A percentile compares a stretch with the other conserved stretches of the same genome.
Conservation (phyloP, 2,329 filamentous ascomycete genomes). For the Penicillium sp. region DNA sequence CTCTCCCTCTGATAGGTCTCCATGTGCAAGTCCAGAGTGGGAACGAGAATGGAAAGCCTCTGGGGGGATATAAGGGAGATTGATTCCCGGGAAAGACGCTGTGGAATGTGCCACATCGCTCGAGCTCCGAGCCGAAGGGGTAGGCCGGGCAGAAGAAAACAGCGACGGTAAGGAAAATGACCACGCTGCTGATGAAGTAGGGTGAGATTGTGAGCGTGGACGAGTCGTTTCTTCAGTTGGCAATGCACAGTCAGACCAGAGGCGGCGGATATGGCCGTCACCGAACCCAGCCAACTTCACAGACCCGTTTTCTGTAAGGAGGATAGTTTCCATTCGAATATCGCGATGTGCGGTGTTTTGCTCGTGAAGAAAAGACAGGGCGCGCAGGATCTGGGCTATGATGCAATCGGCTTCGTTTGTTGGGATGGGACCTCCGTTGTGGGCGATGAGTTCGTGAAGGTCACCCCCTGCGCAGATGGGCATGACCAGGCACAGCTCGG, state of each 20-base stretch:
- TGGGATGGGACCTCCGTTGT: slow-evolving; percentile 71
- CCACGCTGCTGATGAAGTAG: slow-evolving; percentile 3
- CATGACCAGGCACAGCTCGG: slow-evolving; percentile 30
- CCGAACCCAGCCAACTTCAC: slow-evolving; percentile 95
- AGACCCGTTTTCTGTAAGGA: slow-evolving; percentile 75
- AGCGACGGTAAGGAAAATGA: slow-evolving; percentile 13
- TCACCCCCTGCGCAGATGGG: slow-evolving; percentile 73
- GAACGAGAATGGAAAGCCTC: slow-evolving; percentile 12
- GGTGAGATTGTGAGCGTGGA: slow-evolving; percentile 4
- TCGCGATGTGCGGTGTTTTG: slow-evolving; percentile 88
- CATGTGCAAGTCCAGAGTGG: neutral
- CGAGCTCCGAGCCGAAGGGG: neutral
- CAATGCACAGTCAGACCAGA: slow-evolving; percentile 38
- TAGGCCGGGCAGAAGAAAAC: slow-evolving; percentile 1
- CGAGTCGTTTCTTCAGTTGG: neutral
- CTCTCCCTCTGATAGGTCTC: neutral
- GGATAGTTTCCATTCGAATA: slow-evolving; percentile 90
- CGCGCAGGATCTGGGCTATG: slow-evolving; percentile 63
- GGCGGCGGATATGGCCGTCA: slow-evolving; percentile 70
- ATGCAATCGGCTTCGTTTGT: slow-evolving; percentile 83
- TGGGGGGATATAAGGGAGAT: slow-evolving; percentile 17
- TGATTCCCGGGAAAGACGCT: slow-evolving; percentile 15
- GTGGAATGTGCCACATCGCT: slow-evolving; percentile 2
- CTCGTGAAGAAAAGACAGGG: slow-evolving; percentile 66
- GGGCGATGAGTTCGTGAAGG: slow-evolving; percentile 76